These are phyloP conservation scores for Diatrype stigma DNA, from an alignment of 2,329 filamentous ascomycete genomes.

Conservation along the genomic window DNA sequence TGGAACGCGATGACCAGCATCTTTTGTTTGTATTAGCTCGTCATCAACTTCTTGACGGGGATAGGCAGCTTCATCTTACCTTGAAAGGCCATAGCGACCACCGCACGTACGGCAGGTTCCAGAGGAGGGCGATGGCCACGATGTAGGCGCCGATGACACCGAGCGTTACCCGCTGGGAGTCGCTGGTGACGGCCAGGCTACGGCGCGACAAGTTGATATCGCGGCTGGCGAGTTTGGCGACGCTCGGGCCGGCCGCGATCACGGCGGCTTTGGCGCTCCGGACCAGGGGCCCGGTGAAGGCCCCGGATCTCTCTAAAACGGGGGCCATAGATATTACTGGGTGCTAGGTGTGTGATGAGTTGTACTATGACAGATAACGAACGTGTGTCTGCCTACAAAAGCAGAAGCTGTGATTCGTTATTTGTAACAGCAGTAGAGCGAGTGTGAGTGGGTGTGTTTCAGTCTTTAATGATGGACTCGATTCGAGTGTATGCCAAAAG, in stretches of 20 bases:
- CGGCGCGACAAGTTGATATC: conserved; percentile 39
- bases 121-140: conserved; percentile 69
- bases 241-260: conserved; percentile 21
- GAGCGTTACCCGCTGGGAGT: conserved; percentile 67
- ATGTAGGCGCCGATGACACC: conserved; percentile 69
- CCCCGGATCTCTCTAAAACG: conserved; percentile 14
- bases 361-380: not conserved
- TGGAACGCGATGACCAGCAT: conserved; percentile 84
- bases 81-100: conserved; percentile 80
- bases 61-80: conserved; percentile 41
- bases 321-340: conserved; percentile 20
- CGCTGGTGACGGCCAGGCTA: conserved; percentile 54
- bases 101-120: conserved; percentile 75
- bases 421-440: too few relatives aligned
- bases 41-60: too few relatives aligned
- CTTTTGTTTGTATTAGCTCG: conserved; percentile 36
- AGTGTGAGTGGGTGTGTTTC: not conserved
- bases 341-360: not conserved
- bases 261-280: conserved; percentile 21
- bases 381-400: too few relatives aligned
- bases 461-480: too few relatives aligned
- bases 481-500: too few relatives aligned
- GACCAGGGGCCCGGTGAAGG: conserved; percentile 18
- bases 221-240: conserved; percentile 19
- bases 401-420: too few relatives aligned